Evolutionary conservation across 2,329 filamentous ascomycete genomes (phyloP), one percentile per base, ranked within the genome.

Genomic region (Cordyceps cicadae): DNA sequence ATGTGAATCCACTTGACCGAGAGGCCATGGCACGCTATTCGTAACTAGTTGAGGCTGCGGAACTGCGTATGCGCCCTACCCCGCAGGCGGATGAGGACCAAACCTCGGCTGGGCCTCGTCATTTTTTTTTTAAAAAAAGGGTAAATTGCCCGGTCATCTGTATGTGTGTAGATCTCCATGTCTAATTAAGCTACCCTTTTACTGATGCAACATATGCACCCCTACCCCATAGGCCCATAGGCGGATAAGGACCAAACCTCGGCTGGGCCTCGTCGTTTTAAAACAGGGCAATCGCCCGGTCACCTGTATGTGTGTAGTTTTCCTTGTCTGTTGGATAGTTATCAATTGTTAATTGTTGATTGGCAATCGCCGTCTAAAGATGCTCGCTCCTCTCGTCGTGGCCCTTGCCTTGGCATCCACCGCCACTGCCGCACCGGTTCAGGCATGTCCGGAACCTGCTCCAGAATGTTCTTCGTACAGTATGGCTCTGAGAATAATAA

Each of bases 391-490:
- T 46, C 41, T 60, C 4, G 26, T 50, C 26, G 58, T 43, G 15
- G 51, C 12, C 19, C 24, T 60, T 15, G 15, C 34, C 17, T 43
- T 60, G 19, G 58, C 58, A 8, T 54, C 58, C 14, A 21, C 32
- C 41, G 58, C 58, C 24, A 50, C 58, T 1, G 58, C 58, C 3
- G 45, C 34, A 0, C 39, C 43, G 3, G 45, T 60, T 21, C 17
- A 59, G 3, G 57, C 57, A 0, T 54, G 51, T 17, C 2, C 15
- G 21, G 21, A 43, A 11, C 45, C 21, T 7, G 29, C 43, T 5
- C 6, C 17, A 5, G 7, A 63, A 50, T 62, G 60, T 24, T 43
- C 60, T 8, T 53, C 53, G 7, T 62, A 62, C 43, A 62, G 60
- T 62, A n/a, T n/a, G n/a, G n/a, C n/a, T n/a, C n/a, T n/a, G n/a